phyloP scores from a whole-genome alignment of 352 stramenopile species.

The Globisporangium okanoganense region DNA sequence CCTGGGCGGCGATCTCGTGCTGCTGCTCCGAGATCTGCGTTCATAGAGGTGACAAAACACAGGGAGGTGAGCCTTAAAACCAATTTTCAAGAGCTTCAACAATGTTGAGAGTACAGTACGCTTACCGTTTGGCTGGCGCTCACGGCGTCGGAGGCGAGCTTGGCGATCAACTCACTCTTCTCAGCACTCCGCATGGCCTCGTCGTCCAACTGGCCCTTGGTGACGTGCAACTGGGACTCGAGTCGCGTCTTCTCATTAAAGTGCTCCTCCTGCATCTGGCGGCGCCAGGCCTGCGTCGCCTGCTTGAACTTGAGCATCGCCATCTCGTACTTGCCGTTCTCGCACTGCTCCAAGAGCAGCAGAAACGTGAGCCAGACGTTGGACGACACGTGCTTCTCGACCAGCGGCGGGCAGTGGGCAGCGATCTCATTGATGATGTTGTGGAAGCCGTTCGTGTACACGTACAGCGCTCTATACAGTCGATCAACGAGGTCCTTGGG shows the following conservation, averaged over 20 bases:
- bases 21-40: conserved; percentile 42
- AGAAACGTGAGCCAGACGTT: conserved; percentile 80
- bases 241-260: conserved; percentile 33
- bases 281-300: conserved; percentile 47
- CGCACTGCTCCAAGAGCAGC: conserved; percentile 73
- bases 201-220: conserved; percentile 27
- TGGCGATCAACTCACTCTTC: conserved; percentile 48
- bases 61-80: not conserved
- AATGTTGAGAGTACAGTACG: not conserved
- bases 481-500: conserved; percentile 74
- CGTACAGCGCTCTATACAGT: conserved; percentile 76
- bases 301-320: conserved; percentile 86
- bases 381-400: conserved; percentile 74
- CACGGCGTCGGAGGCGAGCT: conserved; percentile 37
- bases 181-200: conserved; percentile 33
- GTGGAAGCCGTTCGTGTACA: conserved; percentile 85
- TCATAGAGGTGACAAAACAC: not conserved
- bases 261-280: conserved; percentile 49
- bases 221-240: conserved; percentile 24
- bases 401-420: conserved; percentile 50
- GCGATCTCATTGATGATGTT: conserved; percentile 82
- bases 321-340: conserved; percentile 82
- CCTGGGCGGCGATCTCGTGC: conserved; percentile 19
- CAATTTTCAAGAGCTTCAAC: not conserved
- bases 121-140: conserved; percentile 32